These are phyloP conservation scores for Trichoderma sp. DNA, from an alignment of 2,329 filamentous ascomycete genomes.

Conservation along the genomic window DNA sequence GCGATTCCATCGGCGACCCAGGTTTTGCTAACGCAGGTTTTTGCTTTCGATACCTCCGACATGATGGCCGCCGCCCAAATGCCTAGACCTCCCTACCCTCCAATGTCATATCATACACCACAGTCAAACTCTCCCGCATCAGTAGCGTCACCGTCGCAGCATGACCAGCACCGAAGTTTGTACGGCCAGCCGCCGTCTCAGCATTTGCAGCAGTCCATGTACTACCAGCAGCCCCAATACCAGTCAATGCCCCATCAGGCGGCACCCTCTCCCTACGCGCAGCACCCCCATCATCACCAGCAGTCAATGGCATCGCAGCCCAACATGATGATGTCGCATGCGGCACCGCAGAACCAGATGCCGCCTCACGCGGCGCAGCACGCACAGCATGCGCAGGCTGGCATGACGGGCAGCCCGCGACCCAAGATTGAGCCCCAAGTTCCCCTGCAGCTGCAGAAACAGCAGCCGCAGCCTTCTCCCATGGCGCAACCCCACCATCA, in stretches of 20 bases:
- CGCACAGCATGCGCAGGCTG: conserved; percentile 51
- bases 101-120: conserved; percentile 88
- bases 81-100: conserved; percentile 81
- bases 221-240: conserved; percentile 66
- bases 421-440: conserved; percentile 65
- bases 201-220: conserved; percentile 79
- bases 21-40: conserved; percentile 23
- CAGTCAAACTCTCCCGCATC: conserved; percentile 95
- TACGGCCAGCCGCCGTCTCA: conserved; percentile 80
- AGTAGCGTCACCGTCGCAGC: conserved; percentile 82
- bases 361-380: conserved; percentile 60
- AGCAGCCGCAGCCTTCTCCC: conserved; percentile 45
- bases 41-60: conserved; percentile 53
- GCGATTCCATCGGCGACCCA: conserved; percentile 6
- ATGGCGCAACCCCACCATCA: conserved; percentile 42
- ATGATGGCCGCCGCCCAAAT: conserved; percentile 67
- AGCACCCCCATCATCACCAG: conserved; percentile 53
- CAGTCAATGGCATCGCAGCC: conserved; percentile 65
- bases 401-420: conserved; percentile 62
- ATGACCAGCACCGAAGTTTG: conserved; percentile 86
- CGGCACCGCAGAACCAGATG: conserved; percentile 58
- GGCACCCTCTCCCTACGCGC: conserved; percentile 60
- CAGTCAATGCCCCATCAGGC: conserved; percentile 67
- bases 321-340: conserved; percentile 67
- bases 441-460: conserved; percentile 61